Percentiles rank a stretch among this genome's conserved stretches.
phyloP scores from a whole-genome alignment of 768 basidiomycete species.

The Suillus paluster region DNA sequence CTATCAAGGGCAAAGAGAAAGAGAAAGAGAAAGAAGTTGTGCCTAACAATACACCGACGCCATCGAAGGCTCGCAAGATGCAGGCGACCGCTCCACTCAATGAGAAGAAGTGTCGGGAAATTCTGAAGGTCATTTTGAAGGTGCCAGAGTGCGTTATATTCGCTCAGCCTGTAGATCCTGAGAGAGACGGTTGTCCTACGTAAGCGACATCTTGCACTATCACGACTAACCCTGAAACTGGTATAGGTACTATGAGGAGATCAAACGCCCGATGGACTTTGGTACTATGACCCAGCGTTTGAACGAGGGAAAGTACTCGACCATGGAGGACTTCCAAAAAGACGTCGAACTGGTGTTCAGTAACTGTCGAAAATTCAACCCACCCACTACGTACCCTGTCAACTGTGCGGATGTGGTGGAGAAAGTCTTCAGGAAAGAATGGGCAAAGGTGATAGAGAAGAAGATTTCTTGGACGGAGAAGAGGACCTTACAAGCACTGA shows the following conservation, averaged over 20 bases:
- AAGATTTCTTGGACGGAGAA: conserved; percentile 83
- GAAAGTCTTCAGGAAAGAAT: conserved; percentile 80
- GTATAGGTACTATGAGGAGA: conserved; percentile 87
- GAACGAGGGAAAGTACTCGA: conserved; percentile 65
- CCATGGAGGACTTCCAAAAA: conserved; percentile 80
- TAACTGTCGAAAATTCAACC: conserved; percentile 95
- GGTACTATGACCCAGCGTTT: conserved; percentile 78
- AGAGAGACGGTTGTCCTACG: conserved; percentile 88
- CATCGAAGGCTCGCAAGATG: conserved; percentile 44
- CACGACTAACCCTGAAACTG: conserved; percentile 9
- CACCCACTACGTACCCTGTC: conserved; percentile 74
- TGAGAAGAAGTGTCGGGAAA: conserved; percentile 81
- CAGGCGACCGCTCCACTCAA: conserved; percentile 59
- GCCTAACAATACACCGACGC: conserved; percentile 35
- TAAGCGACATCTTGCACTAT: conserved; percentile 44
- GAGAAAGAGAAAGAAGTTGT: conserved; percentile 75
- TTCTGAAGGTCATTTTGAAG: conserved; percentile 62
- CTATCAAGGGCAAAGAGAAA: conserved; percentile 78
- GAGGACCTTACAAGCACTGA: conserved; percentile 68
- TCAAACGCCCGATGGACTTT: conserved; percentile 92
- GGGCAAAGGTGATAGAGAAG: conserved; percentile 74
- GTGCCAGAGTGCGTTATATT: conserved; percentile 77
- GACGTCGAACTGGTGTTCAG: conserved; percentile 84
- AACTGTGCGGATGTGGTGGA: conserved; percentile 77
- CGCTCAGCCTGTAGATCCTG: conserved; percentile 80